A percentile compares a stretch with the other conserved stretches of the same genome.
phyloP scores from a whole-genome alignment of 352 stramenopile species.

The Pythium aristosporum region DNA sequence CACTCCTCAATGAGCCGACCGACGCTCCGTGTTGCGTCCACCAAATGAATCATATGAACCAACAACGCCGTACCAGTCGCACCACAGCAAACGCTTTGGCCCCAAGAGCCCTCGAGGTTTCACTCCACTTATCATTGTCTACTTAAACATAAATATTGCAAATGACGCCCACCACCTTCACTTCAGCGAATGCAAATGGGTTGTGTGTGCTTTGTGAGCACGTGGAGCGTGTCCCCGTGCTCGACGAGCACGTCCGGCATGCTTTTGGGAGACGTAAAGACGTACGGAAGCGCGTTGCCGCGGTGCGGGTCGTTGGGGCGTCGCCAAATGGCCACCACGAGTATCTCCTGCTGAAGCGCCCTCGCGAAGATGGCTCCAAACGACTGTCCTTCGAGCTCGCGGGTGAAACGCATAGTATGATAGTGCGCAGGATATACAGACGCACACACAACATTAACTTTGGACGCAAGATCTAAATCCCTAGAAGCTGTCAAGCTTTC shows the following conservation, averaged over 20 bases:
- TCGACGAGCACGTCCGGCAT: conserved; percentile 29
- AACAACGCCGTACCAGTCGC: too few relatives aligned
- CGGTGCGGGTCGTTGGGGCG: conserved; percentile 29
- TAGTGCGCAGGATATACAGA: too few relatives aligned
- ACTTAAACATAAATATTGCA: too few relatives aligned
- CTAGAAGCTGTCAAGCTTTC: too few relatives aligned
- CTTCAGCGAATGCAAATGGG: conserved; percentile 32
- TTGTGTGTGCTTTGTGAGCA: conserved; percentile 31
- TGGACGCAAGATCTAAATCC: too few relatives aligned
- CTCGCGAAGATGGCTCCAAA: conserved; percentile 44
- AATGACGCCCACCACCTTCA: too few relatives aligned
- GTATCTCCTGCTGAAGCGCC: conserved; percentile 38
- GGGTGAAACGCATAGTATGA: too few relatives aligned
- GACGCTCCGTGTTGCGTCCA: not conserved
- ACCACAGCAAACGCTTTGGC: too few relatives aligned
- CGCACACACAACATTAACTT: too few relatives aligned
- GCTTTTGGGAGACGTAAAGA: conserved; percentile 50
- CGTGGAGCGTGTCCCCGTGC: conserved; percentile 41
- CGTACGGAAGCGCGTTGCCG: conserved; percentile 52
- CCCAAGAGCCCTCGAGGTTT: too few relatives aligned
- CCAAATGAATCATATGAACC: too few relatives aligned
- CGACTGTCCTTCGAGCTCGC: conserved; percentile 33
- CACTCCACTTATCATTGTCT: too few relatives aligned
- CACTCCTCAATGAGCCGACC: not conserved
- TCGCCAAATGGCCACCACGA: conserved; percentile 53